These are phyloP conservation scores for Curvularia eragrostidis DNA, from an alignment of 2,329 filamentous ascomycete species.

Conservation along the genomic window DNA sequence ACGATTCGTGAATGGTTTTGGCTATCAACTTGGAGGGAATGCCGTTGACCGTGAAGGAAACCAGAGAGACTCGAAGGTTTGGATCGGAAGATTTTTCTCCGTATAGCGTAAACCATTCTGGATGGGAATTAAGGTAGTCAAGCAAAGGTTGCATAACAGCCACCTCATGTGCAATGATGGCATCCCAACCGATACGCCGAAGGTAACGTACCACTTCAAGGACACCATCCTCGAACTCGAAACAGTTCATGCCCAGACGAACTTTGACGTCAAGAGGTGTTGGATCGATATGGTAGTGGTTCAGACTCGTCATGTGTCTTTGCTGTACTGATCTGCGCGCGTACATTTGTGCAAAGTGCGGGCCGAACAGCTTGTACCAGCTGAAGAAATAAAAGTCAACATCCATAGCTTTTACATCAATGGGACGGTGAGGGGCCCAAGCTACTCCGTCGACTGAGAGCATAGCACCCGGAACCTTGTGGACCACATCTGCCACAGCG, in stretches of 20 bases:
- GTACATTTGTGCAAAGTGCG: neutral
- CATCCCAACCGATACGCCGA: neutral
- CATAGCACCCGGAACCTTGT: neutral
- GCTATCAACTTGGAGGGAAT: neutral
- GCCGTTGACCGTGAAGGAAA: neutral
- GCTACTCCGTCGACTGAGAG: neutral
- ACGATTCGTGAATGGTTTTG: neutral
- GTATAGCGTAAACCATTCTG: neutral
- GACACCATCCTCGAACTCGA: neutral
- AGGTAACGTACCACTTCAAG: neutral
- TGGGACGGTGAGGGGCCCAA: neutral
- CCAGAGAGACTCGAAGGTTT: neutral
- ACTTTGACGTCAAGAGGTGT: constrained; percentile 1
- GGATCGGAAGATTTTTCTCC: neutral
- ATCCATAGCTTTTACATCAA: neutral
- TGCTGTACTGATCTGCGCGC: neutral
- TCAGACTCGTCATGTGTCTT: neutral
- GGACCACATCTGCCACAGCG: neutral
- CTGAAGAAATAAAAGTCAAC: neutral
- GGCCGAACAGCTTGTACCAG: neutral
- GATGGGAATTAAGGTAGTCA: neutral
- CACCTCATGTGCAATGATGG: neutral
- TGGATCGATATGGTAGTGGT: neutral
- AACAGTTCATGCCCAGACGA: neutral
- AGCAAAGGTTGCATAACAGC: neutral